Evolutionary conservation across 352 stramenopile species (phyloP).

Genomic region (Pythium sukuiense): DNA sequence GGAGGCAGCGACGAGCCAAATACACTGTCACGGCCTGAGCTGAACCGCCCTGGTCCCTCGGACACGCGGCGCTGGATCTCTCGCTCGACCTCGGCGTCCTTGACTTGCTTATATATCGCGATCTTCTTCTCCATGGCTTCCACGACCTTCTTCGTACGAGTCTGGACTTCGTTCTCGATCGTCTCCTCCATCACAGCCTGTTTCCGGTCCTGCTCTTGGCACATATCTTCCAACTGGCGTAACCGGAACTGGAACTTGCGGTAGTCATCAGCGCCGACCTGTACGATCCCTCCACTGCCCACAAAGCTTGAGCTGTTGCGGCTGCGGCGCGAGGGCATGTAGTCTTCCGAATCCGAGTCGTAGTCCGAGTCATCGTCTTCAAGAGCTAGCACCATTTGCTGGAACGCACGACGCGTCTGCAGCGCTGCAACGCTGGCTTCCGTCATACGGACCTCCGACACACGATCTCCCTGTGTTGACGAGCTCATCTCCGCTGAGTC

Average conservation of each 20-base stretch:
- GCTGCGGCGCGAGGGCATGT: neutral
- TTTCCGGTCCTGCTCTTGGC: slow-evolving; percentile 64
- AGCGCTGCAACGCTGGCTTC: slow-evolving; percentile 66
- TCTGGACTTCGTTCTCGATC: slow-evolving; percentile 74
- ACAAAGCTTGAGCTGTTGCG: slow-evolving; percentile 20
- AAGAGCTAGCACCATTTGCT: slow-evolving; percentile 84
- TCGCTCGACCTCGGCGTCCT: slow-evolving; percentile 75
- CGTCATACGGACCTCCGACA: slow-evolving; percentile 44
- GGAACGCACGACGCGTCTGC: slow-evolving; percentile 77
- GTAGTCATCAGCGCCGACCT: slow-evolving; percentile 71
- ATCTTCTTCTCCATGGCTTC: slow-evolving; percentile 85
- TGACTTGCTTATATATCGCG: slow-evolving; percentile 83
- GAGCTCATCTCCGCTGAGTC: neutral
- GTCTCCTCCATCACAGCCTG: slow-evolving; percentile 74
- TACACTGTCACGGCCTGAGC: slow-evolving; percentile 10
- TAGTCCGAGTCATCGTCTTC: slow-evolving; percentile 74
- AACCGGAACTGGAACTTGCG: slow-evolving; percentile 84
- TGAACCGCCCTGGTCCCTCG: slow-evolving; percentile 36
- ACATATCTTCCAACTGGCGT: slow-evolving; percentile 74
- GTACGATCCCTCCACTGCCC: slow-evolving; percentile 39
- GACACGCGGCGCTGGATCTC: slow-evolving; percentile 76
- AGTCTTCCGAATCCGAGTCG: slow-evolving; percentile 51
- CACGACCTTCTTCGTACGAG: slow-evolving; percentile 61
- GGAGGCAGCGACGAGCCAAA: slow-evolving; percentile 26
- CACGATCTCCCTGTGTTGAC: neutral